Percentiles rank a stretch among this genome's conserved stretches.
Evolutionary conservation across 1,139 yeast genomes (phyloP).

Genomic region (Taphrina confusa): DNA sequence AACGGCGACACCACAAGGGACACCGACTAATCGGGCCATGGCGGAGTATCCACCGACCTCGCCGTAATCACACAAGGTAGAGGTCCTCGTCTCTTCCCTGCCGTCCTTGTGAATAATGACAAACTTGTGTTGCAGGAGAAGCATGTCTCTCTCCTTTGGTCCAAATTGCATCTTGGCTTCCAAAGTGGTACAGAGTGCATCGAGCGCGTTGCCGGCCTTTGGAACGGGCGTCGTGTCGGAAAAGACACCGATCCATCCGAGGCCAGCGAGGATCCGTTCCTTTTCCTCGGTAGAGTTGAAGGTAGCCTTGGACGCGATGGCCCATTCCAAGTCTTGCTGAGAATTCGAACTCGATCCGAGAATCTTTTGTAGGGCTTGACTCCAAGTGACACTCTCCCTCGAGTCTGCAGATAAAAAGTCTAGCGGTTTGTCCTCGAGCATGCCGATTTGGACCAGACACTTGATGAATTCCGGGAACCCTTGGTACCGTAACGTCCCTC

Average conservation of each 20-base stretch:
- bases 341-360: slow-evolving; percentile 70
- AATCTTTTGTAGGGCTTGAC: slow-evolving; percentile 75
- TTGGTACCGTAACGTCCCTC: slow-evolving; percentile 97
- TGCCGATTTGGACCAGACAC: slow-evolving; percentile 90
- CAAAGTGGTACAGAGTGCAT: slow-evolving; percentile 92
- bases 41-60: slow-evolving; percentile 91
- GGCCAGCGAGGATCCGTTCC: slow-evolving; percentile 81
- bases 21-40: slow-evolving; percentile 98
- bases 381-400: slow-evolving; percentile 63
- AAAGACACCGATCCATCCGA: slow-evolving; percentile 92
- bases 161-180: slow-evolving; percentile 96
- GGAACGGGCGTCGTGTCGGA: slow-evolving; percentile 66
- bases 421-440: slow-evolving; percentile 73
- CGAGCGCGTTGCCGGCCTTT: slow-evolving; percentile 93
- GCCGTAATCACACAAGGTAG: slow-evolving; percentile 94
- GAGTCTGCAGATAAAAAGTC: slow-evolving; percentile 56
- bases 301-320: slow-evolving; percentile 73
- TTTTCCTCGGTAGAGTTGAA: slow-evolving; percentile 82
- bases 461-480: slow-evolving; percentile 98
- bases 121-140: slow-evolving; percentile 93
- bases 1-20: slow-evolving; percentile 95
- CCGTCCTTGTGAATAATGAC: slow-evolving; percentile 98
- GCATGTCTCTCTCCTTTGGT: slow-evolving; percentile 92
- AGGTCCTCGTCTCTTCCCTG: slow-evolving; percentile 82
- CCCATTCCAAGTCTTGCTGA: slow-evolving; percentile 71